phyloP scores from a whole-genome alignment of 2,329 filamentous ascomycete genomes.

The Plectosphaerella cucumerina region DNA sequence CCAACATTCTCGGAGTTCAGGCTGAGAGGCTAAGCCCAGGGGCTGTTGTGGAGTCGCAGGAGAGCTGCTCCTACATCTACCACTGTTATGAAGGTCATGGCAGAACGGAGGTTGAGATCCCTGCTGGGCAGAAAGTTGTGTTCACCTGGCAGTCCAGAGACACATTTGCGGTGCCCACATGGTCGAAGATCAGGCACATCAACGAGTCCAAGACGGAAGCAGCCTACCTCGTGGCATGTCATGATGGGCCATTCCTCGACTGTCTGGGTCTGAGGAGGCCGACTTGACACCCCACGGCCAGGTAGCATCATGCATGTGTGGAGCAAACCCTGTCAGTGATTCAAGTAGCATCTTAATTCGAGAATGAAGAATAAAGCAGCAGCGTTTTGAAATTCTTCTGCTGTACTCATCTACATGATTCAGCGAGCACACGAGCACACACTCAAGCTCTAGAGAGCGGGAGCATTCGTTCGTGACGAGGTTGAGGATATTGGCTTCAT shows the following conservation, averaged over 20 bases:
- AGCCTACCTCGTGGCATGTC: slow-evolving; percentile 28
- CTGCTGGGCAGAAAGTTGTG: slow-evolving; percentile 22
- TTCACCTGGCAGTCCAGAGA: slow-evolving; percentile 42
- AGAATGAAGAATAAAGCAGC: no score
- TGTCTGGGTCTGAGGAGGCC: slow-evolving; percentile 18
- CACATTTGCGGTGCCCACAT: slow-evolving; percentile 50
- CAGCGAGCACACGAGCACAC: no score
- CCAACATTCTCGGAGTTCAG: slow-evolving; percentile 40
- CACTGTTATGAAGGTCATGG: slow-evolving; percentile 48
- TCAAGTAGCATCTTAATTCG: no score
- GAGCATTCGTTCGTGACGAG: no score
- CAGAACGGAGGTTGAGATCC: slow-evolving; percentile 29
- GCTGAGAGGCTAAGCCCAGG: slow-evolving; percentile 42
- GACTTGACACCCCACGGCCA: no score
- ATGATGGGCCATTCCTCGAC: slow-evolving; percentile 28
- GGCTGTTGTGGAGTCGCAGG: slow-evolving; percentile 29
- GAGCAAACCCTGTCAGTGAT: no score
- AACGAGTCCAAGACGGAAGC: slow-evolving; percentile 20
- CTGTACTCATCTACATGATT: no score
- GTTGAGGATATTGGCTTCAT: no score
- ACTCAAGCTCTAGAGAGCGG: no score
- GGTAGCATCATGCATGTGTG: no score
- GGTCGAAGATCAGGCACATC: slow-evolving; percentile 44
- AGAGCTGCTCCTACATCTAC: slow-evolving; percentile 47
- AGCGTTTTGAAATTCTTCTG: no score